phyloP scores from a whole-genome alignment of 2,329 filamentous ascomycete genomes.

The Rhynchosporium secalis region DNA sequence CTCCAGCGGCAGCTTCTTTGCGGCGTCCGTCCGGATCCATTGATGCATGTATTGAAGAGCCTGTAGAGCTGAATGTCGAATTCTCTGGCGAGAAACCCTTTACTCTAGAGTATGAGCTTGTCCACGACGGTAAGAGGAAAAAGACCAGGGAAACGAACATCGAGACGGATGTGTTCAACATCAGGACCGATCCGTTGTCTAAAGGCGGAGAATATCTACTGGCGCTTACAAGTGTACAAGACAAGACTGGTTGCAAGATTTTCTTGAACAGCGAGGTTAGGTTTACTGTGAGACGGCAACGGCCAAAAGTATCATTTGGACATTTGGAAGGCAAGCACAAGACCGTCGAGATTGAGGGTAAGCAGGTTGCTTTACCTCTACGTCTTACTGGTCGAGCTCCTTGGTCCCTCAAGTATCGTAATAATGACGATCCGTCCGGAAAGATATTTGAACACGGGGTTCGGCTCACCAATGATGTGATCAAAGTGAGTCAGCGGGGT shows the following conservation, averaged over 20 bases:
- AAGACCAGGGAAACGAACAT: conserved; percentile 67
- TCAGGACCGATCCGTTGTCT: conserved; percentile 71
- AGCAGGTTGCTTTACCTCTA: conserved; percentile 72
- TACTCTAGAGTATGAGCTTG: conserved; percentile 85
- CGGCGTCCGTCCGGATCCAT: conserved; percentile 54
- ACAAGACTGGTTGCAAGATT: conserved; percentile 82
- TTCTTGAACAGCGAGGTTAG: conserved; percentile 82
- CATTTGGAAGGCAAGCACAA: conserved; percentile 77
- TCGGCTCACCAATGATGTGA: conserved; percentile 63
- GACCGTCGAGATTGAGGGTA: conserved; percentile 75
- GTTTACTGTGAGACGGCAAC: conserved; percentile 84
- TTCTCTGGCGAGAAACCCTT: conserved; percentile 85
- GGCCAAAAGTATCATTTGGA: conserved; percentile 83
- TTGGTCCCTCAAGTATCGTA: conserved; percentile 78
- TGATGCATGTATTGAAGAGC: conserved; percentile 80
- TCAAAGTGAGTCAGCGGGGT: conserved; percentile 67
- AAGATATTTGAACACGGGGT: conserved; percentile 48
- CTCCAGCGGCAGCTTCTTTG: conserved; percentile 79
- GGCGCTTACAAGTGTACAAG: conserved; percentile 81
- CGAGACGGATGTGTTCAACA: conserved; percentile 61
- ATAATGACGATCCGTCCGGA: conserved; percentile 54
- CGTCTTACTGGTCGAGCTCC: conserved; percentile 83
- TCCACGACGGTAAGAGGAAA: conserved; percentile 83
- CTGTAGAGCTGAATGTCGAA: conserved; percentile 70
- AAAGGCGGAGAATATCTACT: conserved; percentile 90